Evolutionary conservation across 352 stramenopile species (phyloP), one percentile per base, ranked within the genome.

Genomic region (Phytophthora idaei): DNA sequence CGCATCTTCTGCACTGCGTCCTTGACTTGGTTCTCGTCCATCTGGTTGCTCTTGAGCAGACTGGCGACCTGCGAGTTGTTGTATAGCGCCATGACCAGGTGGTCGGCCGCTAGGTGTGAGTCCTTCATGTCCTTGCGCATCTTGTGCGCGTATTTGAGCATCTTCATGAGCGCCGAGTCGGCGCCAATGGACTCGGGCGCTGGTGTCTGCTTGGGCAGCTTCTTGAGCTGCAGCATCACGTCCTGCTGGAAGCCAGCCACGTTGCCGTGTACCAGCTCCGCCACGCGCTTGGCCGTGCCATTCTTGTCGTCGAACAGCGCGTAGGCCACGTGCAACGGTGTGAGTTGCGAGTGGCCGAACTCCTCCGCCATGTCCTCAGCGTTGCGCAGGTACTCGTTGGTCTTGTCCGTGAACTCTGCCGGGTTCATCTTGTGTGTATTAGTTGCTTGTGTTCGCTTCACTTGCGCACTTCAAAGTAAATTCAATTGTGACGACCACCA

Each of bases 381-480:
- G 7, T 69, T 70, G 41, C 70, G 57, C 31, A 96, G 46, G 46
- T 80, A 80, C 67, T 90, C 80, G 64, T 80, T 81, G 15, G 87
- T 91, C 72, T 92, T 93, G 59, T 96, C 87, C 1, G 83, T 95
- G 47, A 85, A 94, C 52, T 92, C 87, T n/a, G 80, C 73, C 2
- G 73, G 77, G 34, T 93, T 91, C 80, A 93, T 90, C 11, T 76
- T 59, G 8, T 36, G 47, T 53, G 42, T 76, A 37, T 66, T 49
- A 69, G 21, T 64, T 44, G 68, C 44, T 64, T 52, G 36, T 54
- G 1, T 54, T 28, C 42, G 14, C 21, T 65, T 68, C 49, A 59
- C 65, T 78, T 76, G 56, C 11, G 47, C 53, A 4, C 34, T 65
- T 44, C 5, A 28, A 45, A 49, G 59, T 41, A 71, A 74, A 79